These are phyloP conservation scores for Metschnikowia borealis DNA, from an alignment of 805 yeast genomes.

Conservation along the genomic window DNA sequence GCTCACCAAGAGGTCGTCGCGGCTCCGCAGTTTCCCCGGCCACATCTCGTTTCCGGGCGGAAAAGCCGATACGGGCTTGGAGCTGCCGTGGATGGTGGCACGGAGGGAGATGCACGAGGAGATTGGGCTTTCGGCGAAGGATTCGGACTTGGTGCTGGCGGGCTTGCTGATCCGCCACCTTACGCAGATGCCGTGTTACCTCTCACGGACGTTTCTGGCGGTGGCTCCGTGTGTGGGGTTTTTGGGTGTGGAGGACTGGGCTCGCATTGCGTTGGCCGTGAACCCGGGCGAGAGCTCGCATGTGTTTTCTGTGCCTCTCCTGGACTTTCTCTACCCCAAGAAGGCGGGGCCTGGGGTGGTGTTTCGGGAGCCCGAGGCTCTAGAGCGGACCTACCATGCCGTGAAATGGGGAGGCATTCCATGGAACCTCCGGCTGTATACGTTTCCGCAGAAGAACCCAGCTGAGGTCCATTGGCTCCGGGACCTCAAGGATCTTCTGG, in stretches of 20 bases:
- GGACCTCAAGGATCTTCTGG: slow-evolving; percentile 51
- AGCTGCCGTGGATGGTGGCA: slow-evolving; percentile 68
- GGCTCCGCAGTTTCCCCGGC: slow-evolving; percentile 73
- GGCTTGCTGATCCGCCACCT: slow-evolving; percentile 62
- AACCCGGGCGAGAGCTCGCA: slow-evolving; percentile 78
- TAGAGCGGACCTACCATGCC: slow-evolving; percentile 29
- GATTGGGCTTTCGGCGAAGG: slow-evolving; percentile 63
- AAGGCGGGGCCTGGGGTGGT: slow-evolving; percentile 19
- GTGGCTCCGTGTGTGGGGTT: slow-evolving; percentile 80
- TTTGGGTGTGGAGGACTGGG: slow-evolving; percentile 36
- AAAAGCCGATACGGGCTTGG: slow-evolving; percentile 67
- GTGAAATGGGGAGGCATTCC: slow-evolving; percentile 70
- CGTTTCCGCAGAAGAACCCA: slow-evolving; percentile 51
- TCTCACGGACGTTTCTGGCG: slow-evolving; percentile 76
- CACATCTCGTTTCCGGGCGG: slow-evolving; percentile 95
- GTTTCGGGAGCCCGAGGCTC: slow-evolving; percentile 23
- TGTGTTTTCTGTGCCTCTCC: slow-evolving; percentile 65
- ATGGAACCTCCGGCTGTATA: slow-evolving; percentile 60
- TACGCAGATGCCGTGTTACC: slow-evolving; percentile 67
- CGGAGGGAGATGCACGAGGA: slow-evolving; percentile 86
- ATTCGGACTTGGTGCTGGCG: slow-evolving; percentile 35
- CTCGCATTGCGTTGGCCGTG: slow-evolving; percentile 39
- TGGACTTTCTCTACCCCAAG: slow-evolving; percentile 48
- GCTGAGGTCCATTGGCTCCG: slow-evolving; percentile 63
- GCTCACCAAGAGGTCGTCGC: slow-evolving; percentile 71